Percentiles rank a stretch among this genome's conserved stretches.
These are phyloP conservation scores for Neofusicoccum ribis DNA, from an alignment of 2,329 filamentous ascomycete genomes.

Conservation along the genomic window DNA sequence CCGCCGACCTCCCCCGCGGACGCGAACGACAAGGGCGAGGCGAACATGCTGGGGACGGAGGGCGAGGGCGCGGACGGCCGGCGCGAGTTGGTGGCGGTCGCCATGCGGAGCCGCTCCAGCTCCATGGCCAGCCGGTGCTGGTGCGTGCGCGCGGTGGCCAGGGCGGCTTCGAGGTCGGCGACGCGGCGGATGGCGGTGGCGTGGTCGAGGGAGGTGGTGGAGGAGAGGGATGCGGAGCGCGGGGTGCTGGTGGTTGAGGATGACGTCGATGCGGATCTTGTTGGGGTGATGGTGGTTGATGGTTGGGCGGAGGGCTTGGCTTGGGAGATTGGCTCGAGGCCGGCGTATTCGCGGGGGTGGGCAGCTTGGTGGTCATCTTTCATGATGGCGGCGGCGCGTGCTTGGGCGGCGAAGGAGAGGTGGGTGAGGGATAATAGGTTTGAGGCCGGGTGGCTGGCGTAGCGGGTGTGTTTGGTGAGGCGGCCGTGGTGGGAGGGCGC, in stretches of 20 bases:
- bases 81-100: background rate
- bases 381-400: too few species aligned
- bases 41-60: background rate
- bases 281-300: background rate
- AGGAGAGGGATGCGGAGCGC: background rate
- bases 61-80: background rate
- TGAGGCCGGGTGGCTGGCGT: background rate
- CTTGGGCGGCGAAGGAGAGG: too few species aligned
- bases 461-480: background rate
- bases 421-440: background rate
- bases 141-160: background rate
- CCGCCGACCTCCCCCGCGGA: too few species aligned
- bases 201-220: background rate
- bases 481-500: background rate
- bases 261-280: background rate
- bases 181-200: background rate
- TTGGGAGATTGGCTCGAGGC: too few species aligned
- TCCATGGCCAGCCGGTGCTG: conserved; percentile 4
- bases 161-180: conserved; percentile 2
- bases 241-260: background rate
- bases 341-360: too few species aligned
- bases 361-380: background rate
- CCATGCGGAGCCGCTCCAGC: background rate
- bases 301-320: background rate
- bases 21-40: background rate